Evolutionary conservation across 2,329 filamentous ascomycete species (phyloP), one percentile per base, ranked within the genome.

Genomic region (Fusarium albidum): DNA sequence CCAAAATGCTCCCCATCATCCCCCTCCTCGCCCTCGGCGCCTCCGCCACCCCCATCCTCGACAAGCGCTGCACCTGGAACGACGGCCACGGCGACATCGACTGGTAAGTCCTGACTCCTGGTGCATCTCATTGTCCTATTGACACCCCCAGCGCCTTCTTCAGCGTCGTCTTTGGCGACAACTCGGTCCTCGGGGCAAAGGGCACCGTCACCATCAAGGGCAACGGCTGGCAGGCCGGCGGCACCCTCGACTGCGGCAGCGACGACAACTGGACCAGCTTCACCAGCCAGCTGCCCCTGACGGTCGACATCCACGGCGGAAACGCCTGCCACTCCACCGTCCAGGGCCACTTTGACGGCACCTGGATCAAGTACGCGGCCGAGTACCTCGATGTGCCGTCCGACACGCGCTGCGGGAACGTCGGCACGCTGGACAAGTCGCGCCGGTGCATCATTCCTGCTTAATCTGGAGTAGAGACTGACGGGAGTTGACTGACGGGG

Each of bases 161-260:
- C 17, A 47, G 43, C n/a, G 34, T 47, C 1, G 43, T 47, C 13
- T 38, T 47, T 15, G 43, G 43, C 21, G 43, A 47, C 26, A 37
- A 38, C 27, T 38, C 43, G 7, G 17, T 31, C 9, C 33, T 13
- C 4, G 43, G 43, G 9, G 13, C 10, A 8, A 47, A 38, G 18
- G 26, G 43, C 13, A 31, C 12, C 2, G 9, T 47, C 17, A 47
- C 33, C 7, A 47, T 47, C n/a, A n/a, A 34, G 12, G 33, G 43
- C 8, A 15, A 27, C 13, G 34, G 17, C 1, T 47, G 33, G 33
- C 37, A 47, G 26, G 31, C 34, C 2, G 15, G 38, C 1, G 43
- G 43, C 17, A 14, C 12, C 1, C 33, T 47, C 3, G 28, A 47
- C 27, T 47, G 43, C 21, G 40, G 29, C 9, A 43, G 13, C 12